Percentiles rank a stretch among this genome's conserved stretches.
Conservation (phyloP, 1,139 yeast species). For the Suhomyces kunorum region DNA sequence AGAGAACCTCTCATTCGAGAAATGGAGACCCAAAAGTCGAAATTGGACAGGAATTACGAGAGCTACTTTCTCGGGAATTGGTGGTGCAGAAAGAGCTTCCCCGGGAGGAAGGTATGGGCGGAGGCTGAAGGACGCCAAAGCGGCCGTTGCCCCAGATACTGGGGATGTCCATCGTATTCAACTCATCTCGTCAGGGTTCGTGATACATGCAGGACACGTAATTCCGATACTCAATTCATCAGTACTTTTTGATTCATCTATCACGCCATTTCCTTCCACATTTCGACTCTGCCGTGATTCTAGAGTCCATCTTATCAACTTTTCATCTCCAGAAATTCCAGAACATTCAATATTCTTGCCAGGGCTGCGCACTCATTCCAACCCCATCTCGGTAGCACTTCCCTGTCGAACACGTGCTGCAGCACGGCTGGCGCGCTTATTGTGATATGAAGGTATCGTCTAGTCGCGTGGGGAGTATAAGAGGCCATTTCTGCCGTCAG, state of each 20-base stretch:
- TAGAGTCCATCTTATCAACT: too few relatives aligned
- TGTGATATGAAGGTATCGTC: slow-evolving; percentile 1
- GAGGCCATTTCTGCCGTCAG: not conserved
- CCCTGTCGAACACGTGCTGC: not conserved
- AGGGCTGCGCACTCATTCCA: not conserved
- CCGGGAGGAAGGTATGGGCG: slow-evolving; percentile 51
- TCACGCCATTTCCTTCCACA: too few relatives aligned
- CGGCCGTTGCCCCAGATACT: not conserved
- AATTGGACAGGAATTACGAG: slow-evolving; percentile 54
- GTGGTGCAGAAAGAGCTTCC: slow-evolving; percentile 66
- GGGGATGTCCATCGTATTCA: not conserved
- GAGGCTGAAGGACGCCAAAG: slow-evolving; percentile 31
- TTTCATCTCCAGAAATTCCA: too few relatives aligned
- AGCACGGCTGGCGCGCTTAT: not conserved
- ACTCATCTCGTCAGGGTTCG: too few relatives aligned
- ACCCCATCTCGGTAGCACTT: not conserved
- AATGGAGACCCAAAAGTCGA: too few relatives aligned
- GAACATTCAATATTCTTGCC: too few relatives aligned
- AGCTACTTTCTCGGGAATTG: slow-evolving; percentile 57
- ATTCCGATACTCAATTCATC: too few relatives aligned
- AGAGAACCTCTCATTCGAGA: too few relatives aligned
- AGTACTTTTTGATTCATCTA: too few relatives aligned
- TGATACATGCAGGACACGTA: too few relatives aligned
- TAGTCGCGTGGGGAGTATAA: slow-evolving; percentile 3
- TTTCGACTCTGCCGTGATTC: too few relatives aligned